A percentile compares a stretch with the other conserved stretches of the same genome.
Conservation (phyloP, 2,329 filamentous ascomycete species). For the Aureobasidium sp. region DNA sequence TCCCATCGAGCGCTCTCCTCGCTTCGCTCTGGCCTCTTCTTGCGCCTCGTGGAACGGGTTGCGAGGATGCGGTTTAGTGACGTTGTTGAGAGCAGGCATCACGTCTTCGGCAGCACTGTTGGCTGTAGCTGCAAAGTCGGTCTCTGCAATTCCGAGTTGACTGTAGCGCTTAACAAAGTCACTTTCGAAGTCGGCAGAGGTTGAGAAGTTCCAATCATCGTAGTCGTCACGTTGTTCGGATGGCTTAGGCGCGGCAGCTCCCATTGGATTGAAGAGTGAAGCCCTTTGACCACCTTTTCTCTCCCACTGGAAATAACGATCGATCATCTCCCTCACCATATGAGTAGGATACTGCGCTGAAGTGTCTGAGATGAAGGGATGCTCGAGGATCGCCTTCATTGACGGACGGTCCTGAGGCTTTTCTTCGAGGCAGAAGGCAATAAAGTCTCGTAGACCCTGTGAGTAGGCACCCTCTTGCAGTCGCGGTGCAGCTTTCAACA, state of each 20-base stretch:
- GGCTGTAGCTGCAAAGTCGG: constrained; percentile 19
- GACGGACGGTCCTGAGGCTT: constrained; percentile 62
- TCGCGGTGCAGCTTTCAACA: constrained; percentile 58
- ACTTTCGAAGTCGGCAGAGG: constrained; percentile 54
- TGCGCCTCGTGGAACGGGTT: constrained; percentile 17
- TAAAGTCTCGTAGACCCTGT: constrained; percentile 58
- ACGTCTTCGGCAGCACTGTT: neutral
- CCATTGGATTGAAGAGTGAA: constrained; percentile 55
- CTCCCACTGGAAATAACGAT: constrained; percentile 70
- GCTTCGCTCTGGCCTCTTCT: constrained; percentile 50
- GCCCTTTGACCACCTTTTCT: constrained; percentile 63
- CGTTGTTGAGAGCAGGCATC: neutral
- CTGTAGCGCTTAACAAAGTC: constrained; percentile 28
- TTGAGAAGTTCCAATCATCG: constrained; percentile 60
- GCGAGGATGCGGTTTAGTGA: constrained; percentile 9
- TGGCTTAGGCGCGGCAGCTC: constrained; percentile 49
- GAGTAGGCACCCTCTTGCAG: constrained; percentile 69
- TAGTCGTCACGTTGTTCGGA: constrained; percentile 35
- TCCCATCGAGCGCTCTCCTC: constrained; percentile 50
- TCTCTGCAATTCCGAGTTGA: constrained; percentile 24
- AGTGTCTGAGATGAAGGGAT: constrained; percentile 62
- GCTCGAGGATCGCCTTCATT: constrained; percentile 62
- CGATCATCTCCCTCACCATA: constrained; percentile 58
- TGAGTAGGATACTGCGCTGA: constrained; percentile 56
- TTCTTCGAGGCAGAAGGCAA: constrained; percentile 66